A percentile compares a stretch with the other conserved stretches of the same genome.
Evolutionary conservation across 257 asterid genomes (phyloP).

Genomic region (Solanum phureja): DNA sequence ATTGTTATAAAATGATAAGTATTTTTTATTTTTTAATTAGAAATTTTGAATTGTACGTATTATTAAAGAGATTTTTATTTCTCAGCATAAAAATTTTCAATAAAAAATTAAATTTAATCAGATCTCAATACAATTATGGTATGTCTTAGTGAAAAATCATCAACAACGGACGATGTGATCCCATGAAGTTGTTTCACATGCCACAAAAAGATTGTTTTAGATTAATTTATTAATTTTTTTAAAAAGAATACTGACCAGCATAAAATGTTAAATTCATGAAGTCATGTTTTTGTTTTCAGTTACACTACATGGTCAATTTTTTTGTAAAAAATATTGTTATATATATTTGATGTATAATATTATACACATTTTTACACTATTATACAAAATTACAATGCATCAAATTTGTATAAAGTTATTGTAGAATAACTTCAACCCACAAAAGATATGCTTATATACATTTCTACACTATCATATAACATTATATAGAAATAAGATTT

Average conservation of each 20-base stretch:
- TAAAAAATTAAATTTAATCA: too few species aligned
- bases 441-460: background rate
- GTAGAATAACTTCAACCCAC: too few species aligned
- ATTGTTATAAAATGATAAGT: background rate
- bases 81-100: too few species aligned
- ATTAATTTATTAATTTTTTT: too few species aligned
- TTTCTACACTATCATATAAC: too few species aligned
- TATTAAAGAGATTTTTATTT: too few species aligned
- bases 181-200: background rate
- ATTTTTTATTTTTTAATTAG: background rate
- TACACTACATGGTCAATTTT: background rate
- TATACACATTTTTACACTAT: background rate
- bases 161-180: background rate
- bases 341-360: background rate
- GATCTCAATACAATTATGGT: too few species aligned
- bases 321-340: too few species aligned
- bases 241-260: background rate
- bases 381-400: background rate
- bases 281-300: background rate
- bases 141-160: background rate
- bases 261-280: too few species aligned
- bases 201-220: background rate
- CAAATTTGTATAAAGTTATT: background rate
- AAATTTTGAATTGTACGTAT: background rate
- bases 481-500: background rate